A percentile compares a stretch with the other conserved stretches of the same genome.
Conservation (phyloP, 1,284 basidiomycete genomes). For the Melampsora abietis-canadensis region DNA sequence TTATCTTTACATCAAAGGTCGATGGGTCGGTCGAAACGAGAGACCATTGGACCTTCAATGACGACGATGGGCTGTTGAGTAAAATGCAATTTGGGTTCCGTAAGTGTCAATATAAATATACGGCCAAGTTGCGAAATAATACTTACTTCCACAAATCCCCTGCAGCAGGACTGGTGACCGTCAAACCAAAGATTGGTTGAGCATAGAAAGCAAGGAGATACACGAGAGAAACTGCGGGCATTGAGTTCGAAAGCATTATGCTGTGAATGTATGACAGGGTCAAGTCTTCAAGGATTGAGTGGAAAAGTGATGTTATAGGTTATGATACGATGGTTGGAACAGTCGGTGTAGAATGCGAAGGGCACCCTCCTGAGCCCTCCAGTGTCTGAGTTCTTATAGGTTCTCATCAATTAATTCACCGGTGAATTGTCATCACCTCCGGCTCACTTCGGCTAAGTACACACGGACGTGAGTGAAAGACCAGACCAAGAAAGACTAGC, state of each 20-base stretch:
- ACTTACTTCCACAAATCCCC: background rate
- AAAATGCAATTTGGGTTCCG: background rate
- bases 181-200: background rate
- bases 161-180: background rate
- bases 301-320: too few species aligned
- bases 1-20: background rate
- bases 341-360: too few species aligned
- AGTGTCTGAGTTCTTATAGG: too few species aligned
- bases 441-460: too few species aligned
- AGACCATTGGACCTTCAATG: constrained; percentile 5
- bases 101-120: background rate
- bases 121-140: background rate
- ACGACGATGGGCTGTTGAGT: background rate
- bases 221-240: background rate
- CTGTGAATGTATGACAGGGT: too few species aligned
- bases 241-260: background rate
- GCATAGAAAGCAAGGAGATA: background rate
- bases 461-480: too few species aligned
- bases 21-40: background rate
- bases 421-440: too few species aligned
- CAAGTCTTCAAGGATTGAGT: too few species aligned
- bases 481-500: too few species aligned
- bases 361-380: too few species aligned
- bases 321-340: too few species aligned
- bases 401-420: too few species aligned